Conservation (phyloP, 2,329 filamentous ascomycete species). For the Epichloe brachyelytri region DNA sequence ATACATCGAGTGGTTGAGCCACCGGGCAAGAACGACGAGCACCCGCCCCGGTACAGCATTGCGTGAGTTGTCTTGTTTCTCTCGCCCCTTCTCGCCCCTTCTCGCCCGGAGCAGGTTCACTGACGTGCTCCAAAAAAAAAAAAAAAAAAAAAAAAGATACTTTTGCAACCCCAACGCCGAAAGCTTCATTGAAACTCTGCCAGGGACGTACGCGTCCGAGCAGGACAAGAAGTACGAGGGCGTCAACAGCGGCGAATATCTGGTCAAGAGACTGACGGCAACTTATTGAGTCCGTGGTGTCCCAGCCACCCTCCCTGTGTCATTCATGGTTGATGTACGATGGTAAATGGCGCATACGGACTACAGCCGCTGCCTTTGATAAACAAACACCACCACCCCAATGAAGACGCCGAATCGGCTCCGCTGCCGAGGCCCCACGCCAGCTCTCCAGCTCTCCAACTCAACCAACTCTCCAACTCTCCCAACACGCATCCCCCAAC, state of each 20-base stretch:
- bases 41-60: conserved; percentile 74
- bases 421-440: neutral
- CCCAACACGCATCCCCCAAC: neutral
- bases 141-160: conserved; percentile 37
- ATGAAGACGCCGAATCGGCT: neutral
- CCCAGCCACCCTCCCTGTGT: too few relatives aligned
- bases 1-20: conserved; percentile 85
- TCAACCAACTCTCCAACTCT: neutral
- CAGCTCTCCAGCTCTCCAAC: neutral
- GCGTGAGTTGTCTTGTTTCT: conserved; percentile 40
- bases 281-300: conserved; percentile 41
- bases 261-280: conserved; percentile 62
- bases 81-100: neutral
- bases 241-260: conserved; percentile 69
- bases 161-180: conserved; percentile 82
- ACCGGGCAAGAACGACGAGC: conserved; percentile 42
- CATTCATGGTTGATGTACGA: too few relatives aligned
- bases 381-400: too few relatives aligned
- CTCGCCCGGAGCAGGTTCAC: neutral
- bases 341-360: too few relatives aligned
- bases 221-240: conserved; percentile 65
- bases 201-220: conserved; percentile 55
- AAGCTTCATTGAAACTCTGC: conserved; percentile 64
- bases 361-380: too few relatives aligned
- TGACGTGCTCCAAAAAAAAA: neutral